Conservation (phyloP, 345 rosid genomes). For the Salix purpurea region DNA sequence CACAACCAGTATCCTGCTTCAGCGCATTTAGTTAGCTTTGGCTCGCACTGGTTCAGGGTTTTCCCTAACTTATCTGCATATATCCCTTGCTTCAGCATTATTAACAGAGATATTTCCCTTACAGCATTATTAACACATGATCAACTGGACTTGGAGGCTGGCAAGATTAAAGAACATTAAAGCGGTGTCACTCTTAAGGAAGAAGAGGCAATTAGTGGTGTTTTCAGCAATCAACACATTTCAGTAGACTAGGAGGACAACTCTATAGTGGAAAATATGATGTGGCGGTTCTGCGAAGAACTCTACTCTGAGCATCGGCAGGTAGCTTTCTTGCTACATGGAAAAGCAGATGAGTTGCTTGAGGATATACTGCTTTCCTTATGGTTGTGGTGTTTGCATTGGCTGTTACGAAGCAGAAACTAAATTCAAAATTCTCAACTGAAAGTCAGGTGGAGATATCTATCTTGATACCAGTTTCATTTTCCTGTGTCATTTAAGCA, state of each 20-base stretch:
- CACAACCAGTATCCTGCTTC: constrained; percentile 40
- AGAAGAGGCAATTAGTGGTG: constrained; percentile 69
- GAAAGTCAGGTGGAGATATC: constrained; percentile 64
- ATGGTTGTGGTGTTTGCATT: constrained; percentile 80
- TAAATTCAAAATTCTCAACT: constrained; percentile 41
- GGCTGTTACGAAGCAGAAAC: constrained; percentile 65
- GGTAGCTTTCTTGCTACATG: constrained; percentile 58
- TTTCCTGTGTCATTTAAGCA: constrained; percentile 40
- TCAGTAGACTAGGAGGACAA: constrained; percentile 59
- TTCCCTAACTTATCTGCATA: constrained; percentile 43
- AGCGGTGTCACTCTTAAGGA: constrained; percentile 62
- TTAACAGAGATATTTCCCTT: constrained; percentile 68
- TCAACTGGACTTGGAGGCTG: constrained; percentile 24
- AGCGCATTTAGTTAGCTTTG: constrained; percentile 62
- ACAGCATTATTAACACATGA: constrained; percentile 18
- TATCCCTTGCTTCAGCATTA: constrained; percentile 66
- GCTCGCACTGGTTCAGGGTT: constrained; percentile 73
- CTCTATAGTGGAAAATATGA: constrained; percentile 50
- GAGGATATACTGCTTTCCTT: constrained; percentile 68
- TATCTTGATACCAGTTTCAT: constrained; percentile 60
- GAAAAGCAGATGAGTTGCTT: constrained; percentile 49
- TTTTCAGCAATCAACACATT: constrained; percentile 73
- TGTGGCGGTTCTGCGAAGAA: constrained; percentile 77
- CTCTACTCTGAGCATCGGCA: constrained; percentile 66
- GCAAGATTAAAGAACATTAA: constrained; percentile 51